Evolutionary conservation across 345 rosid genomes (phyloP).

Genomic region (Salix dunnii): DNA sequence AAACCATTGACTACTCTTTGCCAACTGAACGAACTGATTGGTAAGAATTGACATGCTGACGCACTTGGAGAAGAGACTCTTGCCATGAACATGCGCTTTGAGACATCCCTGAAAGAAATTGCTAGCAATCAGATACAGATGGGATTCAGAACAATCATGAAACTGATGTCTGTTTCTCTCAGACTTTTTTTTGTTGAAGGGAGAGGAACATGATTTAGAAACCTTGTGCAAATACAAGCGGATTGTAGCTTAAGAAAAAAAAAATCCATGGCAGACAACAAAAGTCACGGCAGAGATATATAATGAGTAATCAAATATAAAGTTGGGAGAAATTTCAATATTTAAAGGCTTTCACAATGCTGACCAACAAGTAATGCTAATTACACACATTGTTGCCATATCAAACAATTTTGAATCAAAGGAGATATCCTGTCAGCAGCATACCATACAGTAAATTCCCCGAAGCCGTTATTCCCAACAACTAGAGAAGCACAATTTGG

Average conservation of each 20-base stretch:
- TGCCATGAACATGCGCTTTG: slow-evolving; percentile 45
- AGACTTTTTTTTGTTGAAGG: too few species aligned
- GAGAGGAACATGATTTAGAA: too few species aligned
- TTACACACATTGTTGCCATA: background rate
- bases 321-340: too few species aligned
- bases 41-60: slow-evolving; percentile 50
- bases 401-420: background rate
- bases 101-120: slow-evolving; percentile 60
- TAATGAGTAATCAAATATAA: too few species aligned
- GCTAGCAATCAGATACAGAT: background rate
- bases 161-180: background rate
- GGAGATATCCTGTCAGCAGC: slow-evolving; percentile 14
- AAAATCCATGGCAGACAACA: too few species aligned
- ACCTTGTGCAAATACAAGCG: too few species aligned
- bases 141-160: background rate
- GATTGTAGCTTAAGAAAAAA: too few species aligned
- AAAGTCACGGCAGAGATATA: too few species aligned
- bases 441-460: slow-evolving; percentile 85
- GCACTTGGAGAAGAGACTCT: slow-evolving; percentile 53
- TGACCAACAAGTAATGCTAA: background rate
- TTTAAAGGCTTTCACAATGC: background rate
- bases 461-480: slow-evolving; percentile 69
- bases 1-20: slow-evolving; percentile 33
- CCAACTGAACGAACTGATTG: slow-evolving; percentile 59
- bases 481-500: slow-evolving; percentile 56